phyloP scores from a whole-genome alignment of 768 basidiomycete genomes.

The Podaxis sp. region DNA sequence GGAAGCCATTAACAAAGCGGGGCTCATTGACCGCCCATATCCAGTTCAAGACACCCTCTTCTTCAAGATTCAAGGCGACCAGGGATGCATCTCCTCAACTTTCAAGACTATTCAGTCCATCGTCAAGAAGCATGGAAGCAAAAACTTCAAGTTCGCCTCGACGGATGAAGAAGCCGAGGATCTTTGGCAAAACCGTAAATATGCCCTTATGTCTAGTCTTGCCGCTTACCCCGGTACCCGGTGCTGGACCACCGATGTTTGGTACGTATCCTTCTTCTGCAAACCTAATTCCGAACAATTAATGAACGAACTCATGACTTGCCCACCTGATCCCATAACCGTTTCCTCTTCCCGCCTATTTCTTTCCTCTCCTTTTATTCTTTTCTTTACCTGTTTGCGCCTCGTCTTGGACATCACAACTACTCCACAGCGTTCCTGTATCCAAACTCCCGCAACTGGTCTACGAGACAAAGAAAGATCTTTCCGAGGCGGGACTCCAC shows the following conservation, averaged over 20 bases:
- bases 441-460: conserved; percentile 69
- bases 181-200: conserved; percentile 86
- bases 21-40: conserved; percentile 59
- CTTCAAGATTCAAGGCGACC: conserved; percentile 88
- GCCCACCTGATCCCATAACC: background rate
- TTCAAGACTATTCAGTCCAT: conserved; percentile 60
- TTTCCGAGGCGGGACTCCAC: conserved; percentile 51
- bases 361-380: background rate
- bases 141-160: conserved; percentile 68
- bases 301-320: background rate
- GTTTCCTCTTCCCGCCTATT: background rate
- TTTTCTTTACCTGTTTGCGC: background rate
- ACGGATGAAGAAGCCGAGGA: conserved; percentile 74
- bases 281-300: background rate
- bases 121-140: conserved; percentile 66
- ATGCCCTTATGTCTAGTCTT: conserved; percentile 72
- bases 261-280: conserved; percentile 42
- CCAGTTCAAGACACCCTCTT: conserved; percentile 80
- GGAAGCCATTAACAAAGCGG: conserved; percentile 70
- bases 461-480: conserved; percentile 77
- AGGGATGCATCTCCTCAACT: conserved; percentile 54
- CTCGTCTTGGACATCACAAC: background rate
- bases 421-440: conserved; percentile 57
- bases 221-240: conserved; percentile 61
- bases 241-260: conserved; percentile 90